phyloP scores from a whole-genome alignment of 2,329 filamentous ascomycete species.

The Dactylellina haptotyla region DNA sequence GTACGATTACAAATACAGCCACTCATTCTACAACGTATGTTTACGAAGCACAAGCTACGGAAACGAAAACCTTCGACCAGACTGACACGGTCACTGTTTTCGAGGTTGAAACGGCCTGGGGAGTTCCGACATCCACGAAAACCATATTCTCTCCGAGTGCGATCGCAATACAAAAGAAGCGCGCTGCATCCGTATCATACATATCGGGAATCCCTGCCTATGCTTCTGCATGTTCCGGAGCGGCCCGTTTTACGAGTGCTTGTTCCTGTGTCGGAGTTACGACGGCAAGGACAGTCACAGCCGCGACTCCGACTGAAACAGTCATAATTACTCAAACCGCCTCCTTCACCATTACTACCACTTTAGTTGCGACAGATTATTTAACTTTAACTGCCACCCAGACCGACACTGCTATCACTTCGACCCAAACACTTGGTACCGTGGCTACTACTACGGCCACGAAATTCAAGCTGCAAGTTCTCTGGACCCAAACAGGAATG shows the following conservation, averaged over 20 bases:
- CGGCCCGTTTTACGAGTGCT: constrained; percentile 19
- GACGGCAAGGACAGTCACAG: constrained; percentile 7
- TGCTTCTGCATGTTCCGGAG: constrained; percentile 14
- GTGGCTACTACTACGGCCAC: constrained; percentile 4
- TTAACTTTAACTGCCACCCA: constrained; percentile 4
- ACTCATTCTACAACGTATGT: neutral
- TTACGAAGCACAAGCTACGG: neutral
- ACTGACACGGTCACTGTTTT: constrained; percentile 2
- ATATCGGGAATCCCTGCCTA: neutral
- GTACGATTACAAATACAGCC: neutral
- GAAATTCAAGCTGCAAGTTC: constrained; percentile 7
- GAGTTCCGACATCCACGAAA: neutral
- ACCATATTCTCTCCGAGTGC: neutral
- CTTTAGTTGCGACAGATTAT: neutral
- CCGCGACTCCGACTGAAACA: constrained; percentile 2
- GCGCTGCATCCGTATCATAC: neutral
- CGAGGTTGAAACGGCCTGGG: neutral
- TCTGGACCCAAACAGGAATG: constrained; percentile 5
- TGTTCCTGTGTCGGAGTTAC: constrained; percentile 29
- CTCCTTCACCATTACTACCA: neutral
- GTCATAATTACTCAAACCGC: neutral
- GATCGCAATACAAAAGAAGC: neutral
- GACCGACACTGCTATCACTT: constrained; percentile 3
- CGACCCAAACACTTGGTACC: constrained; percentile 12
- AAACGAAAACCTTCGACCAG: neutral